Conservation (phyloP, 208 protist genomes). For the Trypanosoma melophagium region DNA sequence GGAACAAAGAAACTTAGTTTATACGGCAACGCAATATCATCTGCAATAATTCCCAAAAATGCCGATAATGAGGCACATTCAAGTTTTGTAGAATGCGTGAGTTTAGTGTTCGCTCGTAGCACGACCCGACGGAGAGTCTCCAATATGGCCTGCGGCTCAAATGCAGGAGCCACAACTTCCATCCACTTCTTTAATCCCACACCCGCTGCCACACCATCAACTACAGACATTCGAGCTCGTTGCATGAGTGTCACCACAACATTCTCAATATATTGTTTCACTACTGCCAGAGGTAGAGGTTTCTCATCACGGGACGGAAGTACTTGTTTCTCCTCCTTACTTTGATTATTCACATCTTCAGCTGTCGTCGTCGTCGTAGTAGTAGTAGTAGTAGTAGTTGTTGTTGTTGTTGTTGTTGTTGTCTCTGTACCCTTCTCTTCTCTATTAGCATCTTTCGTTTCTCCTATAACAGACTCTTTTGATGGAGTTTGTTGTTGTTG, state of each 20-base stretch:
- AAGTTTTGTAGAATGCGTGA: conserved; percentile 29
- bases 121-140: conserved; percentile 29
- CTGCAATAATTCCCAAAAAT: conserved; percentile 37
- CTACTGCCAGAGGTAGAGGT: conserved; percentile 12
- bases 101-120: conserved; percentile 16
- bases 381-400: too few relatives aligned
- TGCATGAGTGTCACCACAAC: conserved; percentile 36
- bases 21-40: conserved; percentile 52
- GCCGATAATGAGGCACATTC: conserved; percentile 36
- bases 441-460: too few relatives aligned
- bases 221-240: conserved; percentile 49
- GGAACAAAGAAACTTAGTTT: conserved; percentile 36
- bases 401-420: background rate
- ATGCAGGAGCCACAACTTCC: conserved; percentile 25
- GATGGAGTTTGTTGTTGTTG: background rate
- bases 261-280: conserved; percentile 44
- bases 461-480: too few relatives aligned
- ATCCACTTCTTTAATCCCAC: conserved; percentile 42
- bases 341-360: background rate
- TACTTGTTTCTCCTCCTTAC: background rate
- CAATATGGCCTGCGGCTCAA: conserved; percentile 31
- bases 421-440: too few relatives aligned
- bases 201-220: conserved; percentile 50
- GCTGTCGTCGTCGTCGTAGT: background rate
- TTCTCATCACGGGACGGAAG: background rate